Base-by-base conservation (phyloP, 2,329 filamentous ascomycete genomes). In the Grosmannia huntii region DNA sequence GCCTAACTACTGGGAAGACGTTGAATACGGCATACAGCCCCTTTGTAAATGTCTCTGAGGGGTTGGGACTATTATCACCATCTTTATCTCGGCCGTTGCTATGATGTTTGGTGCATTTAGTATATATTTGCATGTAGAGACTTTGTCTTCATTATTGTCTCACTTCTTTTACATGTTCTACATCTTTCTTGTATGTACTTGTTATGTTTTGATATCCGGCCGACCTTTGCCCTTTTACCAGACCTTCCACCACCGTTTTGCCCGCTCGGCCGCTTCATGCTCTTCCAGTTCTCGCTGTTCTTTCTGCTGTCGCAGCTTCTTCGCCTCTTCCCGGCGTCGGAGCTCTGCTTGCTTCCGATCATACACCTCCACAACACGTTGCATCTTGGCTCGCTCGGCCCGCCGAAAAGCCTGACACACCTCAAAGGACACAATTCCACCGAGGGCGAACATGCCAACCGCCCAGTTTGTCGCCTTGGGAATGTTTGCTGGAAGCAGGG, bases 381-480 rank as follows among this genome's bases (percentile, higher is more conserved):
- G 87, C 84, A 99, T 92, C 62, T 89, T 87, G 61, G 85, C 82
- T 65, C 85, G 82, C 72, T 97, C 92, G 61, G 86, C 78, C 53
- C 81, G 77, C 60, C 90, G 79, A 61, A 81, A 80, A 64, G 84
- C 85, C 67, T 90, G 84, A 73, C 92, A 97, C 67, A 87, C 90
- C 72, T 96, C 89, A 72, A 90, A 94, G 55, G 86, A 85, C 33
- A 79, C 78, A 53, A 87, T 75, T n/a, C 87, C 85, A 7, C 80
- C 81, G 23, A 86, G 68, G 27, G 85, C 76, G 69, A 94, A 95
- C 41, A 83, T 78, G 7, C 84, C 88, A 6, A 94, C 90, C 0
- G 90, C 90, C 87, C 89, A 95, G 67, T 95, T 95, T 41, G 86
- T 85, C 1, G 88, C 83, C 66, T 80, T 82, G 58, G 79, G 80